These are phyloP conservation scores for Pestalotiopsis sp. DNA, from an alignment of 2,329 filamentous ascomycete genomes.

Conservation along the genomic window DNA sequence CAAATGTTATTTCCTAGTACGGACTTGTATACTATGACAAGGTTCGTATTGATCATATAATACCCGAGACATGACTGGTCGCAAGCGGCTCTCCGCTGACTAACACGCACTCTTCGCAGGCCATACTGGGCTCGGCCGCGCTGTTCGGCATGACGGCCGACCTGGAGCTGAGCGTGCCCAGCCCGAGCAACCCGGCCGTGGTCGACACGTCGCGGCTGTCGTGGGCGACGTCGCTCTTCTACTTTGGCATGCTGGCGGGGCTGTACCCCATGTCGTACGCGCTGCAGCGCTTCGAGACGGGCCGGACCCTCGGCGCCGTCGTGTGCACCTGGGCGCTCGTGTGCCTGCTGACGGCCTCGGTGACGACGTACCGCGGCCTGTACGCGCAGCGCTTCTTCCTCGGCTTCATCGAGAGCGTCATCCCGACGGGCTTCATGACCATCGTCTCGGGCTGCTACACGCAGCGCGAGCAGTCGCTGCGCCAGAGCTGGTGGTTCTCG, in stretches of 20 bases:
- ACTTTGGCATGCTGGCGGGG: constrained; percentile 77
- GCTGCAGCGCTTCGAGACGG: constrained; percentile 67
- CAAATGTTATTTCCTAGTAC: constrained; percentile 44
- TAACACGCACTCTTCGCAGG: constrained; percentile 39
- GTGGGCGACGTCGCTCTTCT: constrained; percentile 80
- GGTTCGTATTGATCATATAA: constrained; percentile 29
- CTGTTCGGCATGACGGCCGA: constrained; percentile 78
- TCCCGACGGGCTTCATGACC: constrained; percentile 69
- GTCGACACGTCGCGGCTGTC: constrained; percentile 68
- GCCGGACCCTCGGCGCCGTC: constrained; percentile 63
- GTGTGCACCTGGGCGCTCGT: constrained; percentile 68
- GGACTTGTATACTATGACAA: constrained; percentile 74
- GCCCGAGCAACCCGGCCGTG: constrained; percentile 49
- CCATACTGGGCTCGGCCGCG: constrained; percentile 71
- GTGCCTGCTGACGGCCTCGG: constrained; percentile 70
- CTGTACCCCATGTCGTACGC: constrained; percentile 74
- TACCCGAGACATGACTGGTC: too few relatives aligned
- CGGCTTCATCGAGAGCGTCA: constrained; percentile 63
- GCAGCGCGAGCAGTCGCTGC: constrained; percentile 63
- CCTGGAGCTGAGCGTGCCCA: constrained; percentile 58
- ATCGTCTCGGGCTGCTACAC: constrained; percentile 66
- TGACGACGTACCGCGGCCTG: constrained; percentile 64
- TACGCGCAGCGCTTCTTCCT: constrained; percentile 69
- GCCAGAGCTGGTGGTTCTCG: constrained; percentile 71
- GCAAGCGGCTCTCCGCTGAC: not conserved